Evolutionary conservation across 169 alveolate genomes (phyloP), one percentile per base, ranked within the genome.

Genomic region (Eimeria praecox): DNA sequence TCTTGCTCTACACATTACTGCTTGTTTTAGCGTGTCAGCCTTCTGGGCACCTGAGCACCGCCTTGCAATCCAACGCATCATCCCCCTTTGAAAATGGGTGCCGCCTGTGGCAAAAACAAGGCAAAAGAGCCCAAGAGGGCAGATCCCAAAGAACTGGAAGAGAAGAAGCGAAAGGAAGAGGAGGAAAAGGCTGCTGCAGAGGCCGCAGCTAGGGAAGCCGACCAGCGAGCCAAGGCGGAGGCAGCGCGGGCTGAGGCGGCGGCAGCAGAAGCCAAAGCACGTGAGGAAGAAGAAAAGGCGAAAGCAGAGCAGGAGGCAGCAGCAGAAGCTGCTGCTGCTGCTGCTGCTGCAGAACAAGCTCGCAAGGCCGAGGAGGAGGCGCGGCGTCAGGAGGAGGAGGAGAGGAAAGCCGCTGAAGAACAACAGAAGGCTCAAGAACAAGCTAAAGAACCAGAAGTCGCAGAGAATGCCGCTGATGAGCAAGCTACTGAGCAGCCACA

Each of bases 91-190:
- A 90, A 54, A 52, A 93, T 93, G 96, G 96, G 96, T 42, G 90
- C 64, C 75, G 97, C 95, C 88, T 97, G 98, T 94, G 88, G 87
- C 90, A 96, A 95, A 71, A 96, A 92, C 94, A 95, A 88, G 95
- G 97, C 97, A n/a, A 97, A 95, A 93, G 95, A 94, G 92, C 98
- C 98, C 78, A 96, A 96, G 94, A 95, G 98, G 82, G 96, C 95
- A 75, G 97, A 97, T 52, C 96, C 97, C 56, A 92, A 97, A 75
- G 98, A 97, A 66, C 35, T 95, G 83, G 97, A 86, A 27, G 97
- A 95, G 89, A 80, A 64, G 87, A 95, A 75, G 71, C 94, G 95
- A 33, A 77, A 90, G 94, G 97, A 89, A 42, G 85, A 77, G 30
- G 95, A 91, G 52, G 95, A 73, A 46, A 90, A 89, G 94, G 95